Percentiles rank a stretch among this genome's conserved stretches.
These are phyloP conservation scores for Phoma sp. DNA, from an alignment of 2,329 filamentous ascomycete species.

Conservation along the genomic window DNA sequence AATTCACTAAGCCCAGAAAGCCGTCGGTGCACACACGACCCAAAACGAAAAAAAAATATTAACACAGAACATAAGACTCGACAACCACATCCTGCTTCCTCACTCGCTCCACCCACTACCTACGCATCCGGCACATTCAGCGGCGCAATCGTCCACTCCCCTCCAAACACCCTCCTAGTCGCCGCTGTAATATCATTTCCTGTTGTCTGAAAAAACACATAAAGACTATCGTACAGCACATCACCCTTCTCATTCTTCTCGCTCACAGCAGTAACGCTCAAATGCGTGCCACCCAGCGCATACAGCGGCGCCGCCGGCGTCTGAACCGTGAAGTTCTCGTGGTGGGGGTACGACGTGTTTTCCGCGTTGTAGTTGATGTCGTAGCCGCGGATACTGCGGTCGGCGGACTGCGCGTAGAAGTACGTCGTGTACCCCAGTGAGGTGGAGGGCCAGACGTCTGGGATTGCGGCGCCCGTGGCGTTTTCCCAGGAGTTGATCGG, in stretches of 20 bases:
- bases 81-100: too few species aligned
- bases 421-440: slow-evolving; percentile 52
- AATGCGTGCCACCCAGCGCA: slow-evolving; percentile 49
- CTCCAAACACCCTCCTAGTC: slow-evolving; percentile 29
- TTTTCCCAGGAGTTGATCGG: slow-evolving; percentile 51
- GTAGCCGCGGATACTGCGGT: slow-evolving; percentile 47
- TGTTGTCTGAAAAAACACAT: slow-evolving; percentile 42
- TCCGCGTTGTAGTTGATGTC: slow-evolving; percentile 49
- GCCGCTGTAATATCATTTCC: slow-evolving; percentile 43
- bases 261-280: slow-evolving; percentile 47
- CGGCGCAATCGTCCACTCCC: slow-evolving; percentile 38
- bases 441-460: slow-evolving; percentile 48
- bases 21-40: background rate
- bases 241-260: slow-evolving; percentile 26
- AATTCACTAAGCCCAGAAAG: background rate
- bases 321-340: slow-evolving; percentile 44
- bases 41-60: background rate
- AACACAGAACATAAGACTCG: background rate
- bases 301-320: slow-evolving; percentile 32
- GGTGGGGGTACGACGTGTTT: slow-evolving; percentile 43
- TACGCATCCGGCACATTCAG: slow-evolving; percentile 35
- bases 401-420: slow-evolving; percentile 51
- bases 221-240: slow-evolving; percentile 35
- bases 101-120: background rate
- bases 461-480: slow-evolving; percentile 36